Conservation (phyloP, 257 asterid genomes). For the Handroanthus guayacan region DNA sequence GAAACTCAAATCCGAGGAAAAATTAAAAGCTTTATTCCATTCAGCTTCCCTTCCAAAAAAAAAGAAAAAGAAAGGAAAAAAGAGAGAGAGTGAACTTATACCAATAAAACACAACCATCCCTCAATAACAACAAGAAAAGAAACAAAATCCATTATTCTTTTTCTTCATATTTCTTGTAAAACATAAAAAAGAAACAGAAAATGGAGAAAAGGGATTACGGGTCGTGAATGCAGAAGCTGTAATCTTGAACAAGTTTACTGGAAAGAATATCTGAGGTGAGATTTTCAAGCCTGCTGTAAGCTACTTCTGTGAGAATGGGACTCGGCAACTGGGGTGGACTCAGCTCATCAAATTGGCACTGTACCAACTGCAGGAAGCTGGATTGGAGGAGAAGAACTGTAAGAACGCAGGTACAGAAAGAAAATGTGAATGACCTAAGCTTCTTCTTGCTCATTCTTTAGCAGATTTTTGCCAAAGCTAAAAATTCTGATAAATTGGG, state of each 20-base stretch:
- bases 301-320: slow-evolving; percentile 48
- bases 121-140: background rate
- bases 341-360: slow-evolving; percentile 46
- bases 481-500: slow-evolving; percentile 1
- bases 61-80: background rate
- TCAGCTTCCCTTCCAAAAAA: slow-evolving; percentile 59
- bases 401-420: slow-evolving; percentile 18
- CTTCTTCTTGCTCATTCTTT: slow-evolving; percentile 47
- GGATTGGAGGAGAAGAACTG: slow-evolving; percentile 22
- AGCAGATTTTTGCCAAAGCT: background rate
- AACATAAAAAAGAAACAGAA: background rate
- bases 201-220: slow-evolving; percentile 45
- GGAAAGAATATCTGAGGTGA: slow-evolving; percentile 54
- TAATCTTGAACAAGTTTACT: slow-evolving; percentile 56
- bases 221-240: slow-evolving; percentile 67
- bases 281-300: slow-evolving; percentile 53
- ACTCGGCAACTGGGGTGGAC: slow-evolving; percentile 42
- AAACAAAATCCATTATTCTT: background rate
- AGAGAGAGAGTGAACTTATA: background rate
- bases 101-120: background rate
- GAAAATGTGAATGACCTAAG: slow-evolving; percentile 33
- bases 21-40: slow-evolving; percentile 77
- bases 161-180: background rate
- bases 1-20: slow-evolving; percentile 62
- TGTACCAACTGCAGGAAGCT: slow-evolving; percentile 50